Percentiles rank a stretch among this genome's conserved stretches.
phyloP scores from a whole-genome alignment of 2,329 filamentous ascomycete species.

The Sphaceloma murrayae region DNA sequence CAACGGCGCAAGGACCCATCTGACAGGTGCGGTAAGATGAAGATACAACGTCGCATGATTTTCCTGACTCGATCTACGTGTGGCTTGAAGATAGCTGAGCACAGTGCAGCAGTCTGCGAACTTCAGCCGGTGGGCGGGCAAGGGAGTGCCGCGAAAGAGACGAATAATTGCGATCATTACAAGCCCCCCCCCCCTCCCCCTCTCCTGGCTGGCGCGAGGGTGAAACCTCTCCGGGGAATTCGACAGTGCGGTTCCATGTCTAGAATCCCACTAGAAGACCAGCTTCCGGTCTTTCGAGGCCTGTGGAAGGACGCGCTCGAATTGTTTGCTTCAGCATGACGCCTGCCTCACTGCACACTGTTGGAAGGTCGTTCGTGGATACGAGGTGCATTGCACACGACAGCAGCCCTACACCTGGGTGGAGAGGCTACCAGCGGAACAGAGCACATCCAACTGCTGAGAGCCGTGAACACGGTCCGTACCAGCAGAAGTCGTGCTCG shows the following conservation, averaged over 20 bases:
- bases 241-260: constrained; percentile 6
- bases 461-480: constrained; percentile 1
- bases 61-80: constrained; percentile 14
- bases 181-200: background rate
- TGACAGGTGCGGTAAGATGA: constrained; percentile 13
- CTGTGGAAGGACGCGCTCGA: too few relatives aligned
- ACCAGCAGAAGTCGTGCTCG: background rate
- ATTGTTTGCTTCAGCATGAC: too few relatives aligned
- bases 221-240: constrained; percentile 16
- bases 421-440: background rate
- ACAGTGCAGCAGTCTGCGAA: constrained; percentile 15
- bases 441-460: too few relatives aligned
- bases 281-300: background rate
- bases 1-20: constrained; percentile 10
- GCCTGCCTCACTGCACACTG: too few relatives aligned
- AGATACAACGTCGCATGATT: constrained; percentile 11
- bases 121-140: constrained; percentile 5
- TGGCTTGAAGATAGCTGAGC: constrained; percentile 9
- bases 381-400: too few relatives aligned
- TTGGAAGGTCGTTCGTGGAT: too few relatives aligned
- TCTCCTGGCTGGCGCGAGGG: background rate
- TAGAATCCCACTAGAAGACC: constrained; percentile 15
- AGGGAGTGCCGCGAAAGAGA: background rate
- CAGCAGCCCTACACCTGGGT: background rate
- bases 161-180: constrained; percentile 11